Evolutionary conservation across 2,329 filamentous ascomycete species (phyloP).

Genomic region (Aspergillus oerlinghausenensis): DNA sequence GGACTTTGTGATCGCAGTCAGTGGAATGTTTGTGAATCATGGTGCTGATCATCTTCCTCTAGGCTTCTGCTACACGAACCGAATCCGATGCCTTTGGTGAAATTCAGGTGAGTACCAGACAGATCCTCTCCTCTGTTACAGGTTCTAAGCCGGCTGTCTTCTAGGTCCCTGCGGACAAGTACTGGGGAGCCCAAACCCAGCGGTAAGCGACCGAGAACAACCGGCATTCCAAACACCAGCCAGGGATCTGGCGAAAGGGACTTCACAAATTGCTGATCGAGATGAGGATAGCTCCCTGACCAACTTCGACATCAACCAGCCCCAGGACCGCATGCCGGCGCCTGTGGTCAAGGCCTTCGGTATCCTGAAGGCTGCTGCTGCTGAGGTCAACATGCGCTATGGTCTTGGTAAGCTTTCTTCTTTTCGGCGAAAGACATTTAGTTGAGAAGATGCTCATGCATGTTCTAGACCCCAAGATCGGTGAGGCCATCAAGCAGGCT

Average conservation of each 20-base stretch:
- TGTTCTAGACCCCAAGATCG: slow-evolving; percentile 72
- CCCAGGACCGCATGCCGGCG: slow-evolving; percentile 95
- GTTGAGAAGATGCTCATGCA: slow-evolving; percentile 1
- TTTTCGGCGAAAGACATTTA: slow-evolving; percentile 7
- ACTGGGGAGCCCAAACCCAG: slow-evolving; percentile 98
- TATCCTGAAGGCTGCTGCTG: slow-evolving; percentile 94
- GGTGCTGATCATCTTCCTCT: slow-evolving; percentile 1
- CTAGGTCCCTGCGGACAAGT: slow-evolving; percentile 77
- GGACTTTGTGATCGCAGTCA: background rate
- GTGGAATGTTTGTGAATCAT: background rate
- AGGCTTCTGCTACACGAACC: slow-evolving; percentile 58
- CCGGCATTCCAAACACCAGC: background rate
- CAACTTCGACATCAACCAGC: slow-evolving; percentile 99
- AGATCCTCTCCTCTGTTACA: background rate
- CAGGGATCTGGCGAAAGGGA: background rate
- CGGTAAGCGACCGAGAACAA: slow-evolving; percentile 45
- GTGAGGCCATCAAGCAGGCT: slow-evolving; percentile 89
- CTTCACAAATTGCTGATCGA: slow-evolving; percentile 17
- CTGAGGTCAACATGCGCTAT: slow-evolving; percentile 90
- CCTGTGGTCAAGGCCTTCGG: slow-evolving; percentile 90
- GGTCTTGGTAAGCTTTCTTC: slow-evolving; percentile 59
- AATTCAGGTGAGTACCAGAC: slow-evolving; percentile 57
- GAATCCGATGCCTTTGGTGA: slow-evolving; percentile 98
- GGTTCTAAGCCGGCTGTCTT: slow-evolving; percentile 11
- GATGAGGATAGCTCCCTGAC: slow-evolving; percentile 61